Conservation (phyloP, 177 flowering plant genomes). For the Vitis hybrid region DNA sequence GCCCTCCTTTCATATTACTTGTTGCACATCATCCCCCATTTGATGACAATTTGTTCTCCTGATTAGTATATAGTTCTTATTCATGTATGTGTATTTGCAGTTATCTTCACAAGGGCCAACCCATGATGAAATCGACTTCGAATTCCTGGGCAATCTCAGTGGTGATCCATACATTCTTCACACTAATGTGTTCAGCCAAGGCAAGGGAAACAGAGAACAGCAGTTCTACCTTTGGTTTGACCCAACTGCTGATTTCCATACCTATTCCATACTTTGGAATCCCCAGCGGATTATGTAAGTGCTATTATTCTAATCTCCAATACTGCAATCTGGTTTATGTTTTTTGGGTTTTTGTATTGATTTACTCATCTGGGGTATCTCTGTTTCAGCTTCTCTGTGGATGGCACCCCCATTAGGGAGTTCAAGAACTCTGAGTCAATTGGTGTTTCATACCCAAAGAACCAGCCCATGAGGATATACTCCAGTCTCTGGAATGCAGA, state of each 20-base stretch:
- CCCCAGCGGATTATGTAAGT: conserved; percentile 46
- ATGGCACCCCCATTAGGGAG: too few species aligned
- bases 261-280: conserved; percentile 53
- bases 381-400: background rate
- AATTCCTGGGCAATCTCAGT: conserved; percentile 55
- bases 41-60: background rate
- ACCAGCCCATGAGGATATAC: too few species aligned
- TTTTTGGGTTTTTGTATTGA: too few species aligned
- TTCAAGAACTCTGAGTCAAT: too few species aligned
- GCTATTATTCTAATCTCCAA: background rate
- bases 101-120: conserved; percentile 39
- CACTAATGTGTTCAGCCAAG: conserved; percentile 51
- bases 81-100: conserved; percentile 23
- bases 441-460: too few species aligned
- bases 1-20: background rate
- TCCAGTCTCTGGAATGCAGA: conserved; percentile 41
- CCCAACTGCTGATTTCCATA: conserved; percentile 56
- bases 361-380: background rate
- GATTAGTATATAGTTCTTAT: background rate
- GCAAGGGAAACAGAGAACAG: conserved; percentile 53
- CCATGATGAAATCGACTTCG: conserved; percentile 60
- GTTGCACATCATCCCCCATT: background rate
- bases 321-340: too few species aligned
- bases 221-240: conserved; percentile 57
- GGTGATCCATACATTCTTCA: conserved; percentile 60